Conservation (phyloP, 2,329 filamentous ascomycete genomes). For the Zymoseptoria tritici region DNA sequence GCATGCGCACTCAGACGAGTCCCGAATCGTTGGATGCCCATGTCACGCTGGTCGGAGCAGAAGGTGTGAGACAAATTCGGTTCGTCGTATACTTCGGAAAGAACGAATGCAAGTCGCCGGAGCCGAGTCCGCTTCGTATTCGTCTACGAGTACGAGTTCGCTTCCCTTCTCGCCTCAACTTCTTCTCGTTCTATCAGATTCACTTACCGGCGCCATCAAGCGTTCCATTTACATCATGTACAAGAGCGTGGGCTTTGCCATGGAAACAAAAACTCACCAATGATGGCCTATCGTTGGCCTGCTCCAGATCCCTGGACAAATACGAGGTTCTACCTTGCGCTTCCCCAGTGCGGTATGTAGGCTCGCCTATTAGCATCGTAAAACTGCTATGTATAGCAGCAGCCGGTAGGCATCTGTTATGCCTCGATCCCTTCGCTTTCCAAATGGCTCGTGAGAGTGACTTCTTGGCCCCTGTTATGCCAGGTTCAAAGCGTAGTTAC, state of each 20-base stretch:
- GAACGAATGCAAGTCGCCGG: background rate
- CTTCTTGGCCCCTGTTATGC: too few relatives aligned
- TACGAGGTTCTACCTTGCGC: background rate
- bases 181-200: background rate
- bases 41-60: background rate
- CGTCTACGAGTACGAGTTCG: background rate
- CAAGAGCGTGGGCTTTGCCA: too few relatives aligned
- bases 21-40: constrained; percentile 22
- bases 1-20: constrained; percentile 15
- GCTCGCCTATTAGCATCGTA: background rate
- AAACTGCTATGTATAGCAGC: background rate
- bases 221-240: too few relatives aligned
- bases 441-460: too few relatives aligned
- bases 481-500: too few relatives aligned
- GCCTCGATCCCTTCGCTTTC: too few relatives aligned
- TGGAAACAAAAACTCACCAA: too few relatives aligned
- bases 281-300: too few relatives aligned
- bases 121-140: background rate
- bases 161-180: background rate
- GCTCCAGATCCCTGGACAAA: background rate
- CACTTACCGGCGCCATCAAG: too few relatives aligned
- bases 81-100: background rate
- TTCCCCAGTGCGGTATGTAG: background rate
- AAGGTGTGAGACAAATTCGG: background rate
- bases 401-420: too few relatives aligned